These are phyloP conservation scores for Trichothecium roseum DNA, from an alignment of 2,329 filamentous ascomycete species.

Conservation along the genomic window DNA sequence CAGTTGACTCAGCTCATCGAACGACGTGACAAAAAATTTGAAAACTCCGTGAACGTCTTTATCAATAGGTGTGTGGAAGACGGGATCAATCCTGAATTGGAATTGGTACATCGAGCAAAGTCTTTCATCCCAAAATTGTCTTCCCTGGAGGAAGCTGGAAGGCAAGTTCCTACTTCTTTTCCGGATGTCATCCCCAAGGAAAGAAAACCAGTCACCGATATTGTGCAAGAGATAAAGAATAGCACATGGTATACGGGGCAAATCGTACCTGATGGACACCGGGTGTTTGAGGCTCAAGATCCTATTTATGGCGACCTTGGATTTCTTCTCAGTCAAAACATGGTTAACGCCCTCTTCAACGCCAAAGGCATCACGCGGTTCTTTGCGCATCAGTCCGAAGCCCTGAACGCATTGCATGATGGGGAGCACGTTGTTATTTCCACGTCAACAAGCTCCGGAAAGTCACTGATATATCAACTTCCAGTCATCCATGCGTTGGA, in stretches of 20 bases:
- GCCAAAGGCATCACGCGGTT: constrained; percentile 76
- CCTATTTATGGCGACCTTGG: constrained; percentile 73
- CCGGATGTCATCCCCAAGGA: constrained; percentile 70
- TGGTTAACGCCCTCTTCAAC: constrained; percentile 96
- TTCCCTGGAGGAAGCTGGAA: constrained; percentile 21
- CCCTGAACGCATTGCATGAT: constrained; percentile 76
- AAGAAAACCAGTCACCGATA: constrained; percentile 70
- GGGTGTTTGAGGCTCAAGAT: constrained; percentile 79
- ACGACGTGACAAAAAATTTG: constrained; percentile 78
- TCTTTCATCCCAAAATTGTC: constrained; percentile 52
- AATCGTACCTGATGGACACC: constrained; percentile 86
- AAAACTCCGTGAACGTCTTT: constrained; percentile 64
- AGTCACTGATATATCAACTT: constrained; percentile 95
- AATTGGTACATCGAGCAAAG: constrained; percentile 48
- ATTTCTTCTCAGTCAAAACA: constrained; percentile 76
- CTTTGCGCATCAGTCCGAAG: constrained; percentile 87
- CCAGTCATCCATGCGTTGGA: constrained; percentile 85
- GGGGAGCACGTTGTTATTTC: constrained; percentile 85
- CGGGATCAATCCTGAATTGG: constrained; percentile 55
- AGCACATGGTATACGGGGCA: constrained; percentile 85
- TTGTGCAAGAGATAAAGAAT: constrained; percentile 72
- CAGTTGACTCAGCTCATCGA: constrained; percentile 85
- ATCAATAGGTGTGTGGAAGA: constrained; percentile 61
- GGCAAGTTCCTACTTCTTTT: constrained; percentile 32
- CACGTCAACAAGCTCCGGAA: constrained; percentile 92